A percentile compares a stretch with the other conserved stretches of the same genome.
Conservation (phyloP, 495 filamentous ascomycete species). For the Jackrogersella minutella region DNA sequence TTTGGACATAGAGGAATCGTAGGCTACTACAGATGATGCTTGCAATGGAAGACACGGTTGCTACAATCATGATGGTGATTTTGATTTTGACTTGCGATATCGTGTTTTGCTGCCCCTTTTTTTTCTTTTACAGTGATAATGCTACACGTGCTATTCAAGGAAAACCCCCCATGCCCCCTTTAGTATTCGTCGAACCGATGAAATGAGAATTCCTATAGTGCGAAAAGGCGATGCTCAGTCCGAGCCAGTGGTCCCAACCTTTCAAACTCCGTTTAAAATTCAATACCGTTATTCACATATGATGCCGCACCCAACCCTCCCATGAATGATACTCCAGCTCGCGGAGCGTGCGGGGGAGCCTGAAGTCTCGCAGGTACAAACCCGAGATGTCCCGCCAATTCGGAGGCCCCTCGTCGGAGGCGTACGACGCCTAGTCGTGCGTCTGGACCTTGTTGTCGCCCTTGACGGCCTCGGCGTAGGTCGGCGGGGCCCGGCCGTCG, state of each 20-base stretch:
- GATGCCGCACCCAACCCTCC: conserved; percentile 1
- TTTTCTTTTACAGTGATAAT: conserved; percentile 15
- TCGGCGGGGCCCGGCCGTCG: conserved; percentile 65
- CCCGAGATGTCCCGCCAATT: background rate
- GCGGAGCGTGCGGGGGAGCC: background rate
- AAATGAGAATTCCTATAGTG: background rate
- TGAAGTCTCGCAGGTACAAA: conserved; percentile 10
- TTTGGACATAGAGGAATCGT: conserved; percentile 7
- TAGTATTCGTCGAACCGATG: background rate
- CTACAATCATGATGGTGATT: background rate
- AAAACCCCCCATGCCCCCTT: no score
- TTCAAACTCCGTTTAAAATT: conserved; percentile 13
- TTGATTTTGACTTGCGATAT: background rate
- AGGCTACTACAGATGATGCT: background rate
- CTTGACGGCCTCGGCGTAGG: conserved; percentile 84
- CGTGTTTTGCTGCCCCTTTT: background rate
- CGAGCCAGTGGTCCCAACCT: background rate
- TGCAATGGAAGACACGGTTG: background rate
- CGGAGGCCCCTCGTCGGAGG: background rate
- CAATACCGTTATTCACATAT: background rate
- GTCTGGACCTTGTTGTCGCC: conserved; percentile 90
- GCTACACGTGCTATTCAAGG: background rate
- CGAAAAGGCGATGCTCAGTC: background rate
- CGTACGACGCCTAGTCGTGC: conserved; percentile 59
- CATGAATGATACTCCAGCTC: conserved; percentile 8